phyloP scores from a whole-genome alignment of 805 yeast genomes.

The Yamadazyma tumulicola region DNA sequence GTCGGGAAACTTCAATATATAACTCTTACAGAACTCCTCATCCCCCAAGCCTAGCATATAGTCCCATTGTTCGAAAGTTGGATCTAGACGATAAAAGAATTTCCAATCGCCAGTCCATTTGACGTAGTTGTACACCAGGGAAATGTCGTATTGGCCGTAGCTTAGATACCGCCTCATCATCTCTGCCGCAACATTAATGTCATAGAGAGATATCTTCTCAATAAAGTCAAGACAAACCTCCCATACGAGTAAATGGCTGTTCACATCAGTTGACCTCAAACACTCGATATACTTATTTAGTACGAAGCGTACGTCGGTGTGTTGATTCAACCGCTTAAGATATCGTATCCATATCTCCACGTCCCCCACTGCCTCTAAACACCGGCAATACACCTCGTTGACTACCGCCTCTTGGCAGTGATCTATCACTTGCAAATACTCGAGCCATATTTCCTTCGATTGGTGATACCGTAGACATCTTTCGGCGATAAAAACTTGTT shows the following conservation, averaged over 20 bases:
- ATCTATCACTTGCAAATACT: slow-evolving; percentile 42
- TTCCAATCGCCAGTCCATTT: slow-evolving; percentile 3
- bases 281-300: slow-evolving; percentile 9
- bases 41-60: slow-evolving; percentile 21
- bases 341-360: slow-evolving; percentile 7
- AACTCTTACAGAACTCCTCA: slow-evolving; percentile 6
- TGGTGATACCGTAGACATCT: slow-evolving; percentile 49
- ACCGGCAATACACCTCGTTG: background rate
- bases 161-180: slow-evolving; percentile 8
- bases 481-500: slow-evolving; percentile 45
- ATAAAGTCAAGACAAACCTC: slow-evolving; percentile 54
- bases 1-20: slow-evolving; percentile 47
- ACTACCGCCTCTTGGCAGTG: background rate
- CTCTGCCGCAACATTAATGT: slow-evolving; percentile 1
- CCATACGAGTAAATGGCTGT: slow-evolving; percentile 21
- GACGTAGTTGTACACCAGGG: slow-evolving; percentile 7
- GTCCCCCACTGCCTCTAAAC: slow-evolving; percentile 3
- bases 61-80: slow-evolving; percentile 27
- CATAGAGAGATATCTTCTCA: slow-evolving; percentile 19
- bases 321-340: slow-evolving; percentile 7
- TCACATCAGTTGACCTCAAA: slow-evolving; percentile 4
- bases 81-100: slow-evolving; percentile 1
- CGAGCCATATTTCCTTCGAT: slow-evolving; percentile 54
- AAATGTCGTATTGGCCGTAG: slow-evolving; percentile 7
- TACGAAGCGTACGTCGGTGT: slow-evolving; percentile 5